phyloP scores from a whole-genome alignment of 257 asterid species.

The Gentiana macrophylla region DNA sequence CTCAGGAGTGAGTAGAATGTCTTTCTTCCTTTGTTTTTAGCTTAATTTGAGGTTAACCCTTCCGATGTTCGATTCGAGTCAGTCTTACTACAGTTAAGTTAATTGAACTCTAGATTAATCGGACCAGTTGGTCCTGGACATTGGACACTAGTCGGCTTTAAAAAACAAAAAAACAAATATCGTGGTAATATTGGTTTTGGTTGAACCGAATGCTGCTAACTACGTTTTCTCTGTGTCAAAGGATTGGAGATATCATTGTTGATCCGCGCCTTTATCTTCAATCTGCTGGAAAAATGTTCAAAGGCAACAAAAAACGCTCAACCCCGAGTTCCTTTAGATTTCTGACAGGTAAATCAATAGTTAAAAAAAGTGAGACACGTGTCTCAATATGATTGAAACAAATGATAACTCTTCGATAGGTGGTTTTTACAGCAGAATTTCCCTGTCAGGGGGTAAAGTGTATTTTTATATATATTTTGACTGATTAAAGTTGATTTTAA shows the following conservation, averaged over 20 bases:
- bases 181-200: no score
- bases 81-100: no score
- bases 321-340: conserved; percentile 24
- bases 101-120: no score
- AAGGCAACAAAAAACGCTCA: conserved; percentile 18
- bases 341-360: conserved; percentile 11
- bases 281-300: conserved; percentile 34
- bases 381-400: no score
- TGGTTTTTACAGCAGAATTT: no score
- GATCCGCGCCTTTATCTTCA: conserved; percentile 37
- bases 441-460: no score
- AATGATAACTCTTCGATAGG: no score
- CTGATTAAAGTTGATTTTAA: not conserved
- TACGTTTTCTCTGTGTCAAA: conserved; percentile 16
- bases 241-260: conserved; percentile 22
- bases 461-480: not conserved
- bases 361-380: not conserved
- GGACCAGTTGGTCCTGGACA: no score
- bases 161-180: no score
- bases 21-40: not conserved
- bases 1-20: conserved; percentile 19
- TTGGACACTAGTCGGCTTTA: no score
- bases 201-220: not conserved
- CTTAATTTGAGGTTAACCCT: not conserved
- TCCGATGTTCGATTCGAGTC: conserved; percentile 5